Percentiles rank a stretch among this genome's conserved stretches.
Conservation (phyloP, 2,329 filamentous ascomycete species). For the Exophiala calicioides region DNA sequence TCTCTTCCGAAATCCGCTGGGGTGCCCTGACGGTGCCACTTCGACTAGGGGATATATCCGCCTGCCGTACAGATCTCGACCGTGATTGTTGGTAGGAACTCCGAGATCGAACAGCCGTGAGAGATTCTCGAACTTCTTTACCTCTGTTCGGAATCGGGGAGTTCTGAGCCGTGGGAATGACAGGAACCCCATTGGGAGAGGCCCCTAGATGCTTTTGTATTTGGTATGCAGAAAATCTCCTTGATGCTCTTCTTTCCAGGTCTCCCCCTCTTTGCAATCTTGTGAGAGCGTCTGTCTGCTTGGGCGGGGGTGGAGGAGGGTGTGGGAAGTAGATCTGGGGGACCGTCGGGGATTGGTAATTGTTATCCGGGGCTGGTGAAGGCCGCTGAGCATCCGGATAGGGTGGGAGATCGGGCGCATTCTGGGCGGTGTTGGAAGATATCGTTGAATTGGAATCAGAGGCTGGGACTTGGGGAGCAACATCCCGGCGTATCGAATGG, state of each 20-base stretch:
- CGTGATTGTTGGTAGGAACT: slow-evolving; percentile 57
- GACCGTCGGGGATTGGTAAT: slow-evolving; percentile 42
- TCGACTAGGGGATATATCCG: slow-evolving; percentile 65
- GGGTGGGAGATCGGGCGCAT: slow-evolving; percentile 71
- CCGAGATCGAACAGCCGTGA: slow-evolving; percentile 68
- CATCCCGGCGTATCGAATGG: slow-evolving; percentile 22
- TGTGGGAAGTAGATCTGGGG: slow-evolving; percentile 61
- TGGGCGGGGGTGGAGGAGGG: slow-evolving; percentile 76
- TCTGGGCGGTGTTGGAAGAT: slow-evolving; percentile 76
- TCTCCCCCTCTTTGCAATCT: slow-evolving; percentile 90
- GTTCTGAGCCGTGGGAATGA: slow-evolving; percentile 70
- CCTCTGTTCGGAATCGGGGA: slow-evolving; percentile 83
- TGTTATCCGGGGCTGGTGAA: too few species aligned
- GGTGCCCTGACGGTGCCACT: slow-evolving; percentile 42
- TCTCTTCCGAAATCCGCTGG: slow-evolving; percentile 60
- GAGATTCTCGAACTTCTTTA: slow-evolving; percentile 78
- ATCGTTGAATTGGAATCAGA: slow-evolving; percentile 55
- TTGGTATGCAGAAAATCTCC: slow-evolving; percentile 93
- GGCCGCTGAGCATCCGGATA: too few species aligned
- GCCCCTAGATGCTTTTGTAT: slow-evolving; percentile 90
- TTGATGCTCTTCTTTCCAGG: slow-evolving; percentile 85
- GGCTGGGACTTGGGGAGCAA: slow-evolving; percentile 19
- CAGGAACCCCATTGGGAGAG: slow-evolving; percentile 77
- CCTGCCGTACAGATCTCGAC: slow-evolving; percentile 52
- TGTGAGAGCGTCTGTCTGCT: slow-evolving; percentile 84